phyloP scores from a whole-genome alignment of 345 rosid genomes.

The Rhizophora mangle region DNA sequence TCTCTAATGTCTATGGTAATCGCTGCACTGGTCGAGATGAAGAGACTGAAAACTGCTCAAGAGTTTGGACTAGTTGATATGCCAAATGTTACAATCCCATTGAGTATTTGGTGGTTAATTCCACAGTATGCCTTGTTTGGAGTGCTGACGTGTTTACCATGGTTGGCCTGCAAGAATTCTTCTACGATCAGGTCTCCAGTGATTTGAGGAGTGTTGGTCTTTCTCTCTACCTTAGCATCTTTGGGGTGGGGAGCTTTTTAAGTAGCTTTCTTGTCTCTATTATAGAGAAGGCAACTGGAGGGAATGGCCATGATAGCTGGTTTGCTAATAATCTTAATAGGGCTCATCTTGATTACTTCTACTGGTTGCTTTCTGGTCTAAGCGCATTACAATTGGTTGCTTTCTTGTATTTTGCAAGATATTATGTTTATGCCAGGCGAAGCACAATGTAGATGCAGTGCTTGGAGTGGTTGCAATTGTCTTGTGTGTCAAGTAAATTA shows the following conservation, averaged over 20 bases:
- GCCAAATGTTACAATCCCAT: conserved; percentile 4
- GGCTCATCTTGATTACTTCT: conserved; percentile 23
- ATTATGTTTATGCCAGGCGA: conserved; percentile 6
- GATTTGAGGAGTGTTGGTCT: conserved; percentile 21
- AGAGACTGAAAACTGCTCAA: conserved; percentile 16
- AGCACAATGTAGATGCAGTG: no score
- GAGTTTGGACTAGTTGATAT: conserved; percentile 7
- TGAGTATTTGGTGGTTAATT: conserved; percentile 23
- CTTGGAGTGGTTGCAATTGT: no score
- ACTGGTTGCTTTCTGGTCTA: conserved; percentile 15
- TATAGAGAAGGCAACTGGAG: neutral
- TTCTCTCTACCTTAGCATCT: conserved; percentile 15
- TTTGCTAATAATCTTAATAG: conserved; percentile 11
- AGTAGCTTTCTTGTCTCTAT: neutral
- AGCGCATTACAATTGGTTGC: conserved; percentile 4
- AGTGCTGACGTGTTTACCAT: conserved; percentile 15
- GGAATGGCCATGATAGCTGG: neutral
- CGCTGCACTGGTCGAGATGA: conserved; percentile 17
- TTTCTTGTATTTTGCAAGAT: conserved; percentile 10
- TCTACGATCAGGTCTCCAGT: conserved; percentile 14
- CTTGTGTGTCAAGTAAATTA: neutral
- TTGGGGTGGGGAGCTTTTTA: neutral
- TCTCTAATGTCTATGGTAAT: conserved; percentile 14
- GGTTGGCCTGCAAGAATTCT: conserved; percentile 22
- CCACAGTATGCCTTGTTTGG: conserved; percentile 19